Evolutionary conservation across 768 basidiomycete genomes (phyloP), one percentile per base, ranked within the genome.

Genomic region (Agrocybe pediades): DNA sequence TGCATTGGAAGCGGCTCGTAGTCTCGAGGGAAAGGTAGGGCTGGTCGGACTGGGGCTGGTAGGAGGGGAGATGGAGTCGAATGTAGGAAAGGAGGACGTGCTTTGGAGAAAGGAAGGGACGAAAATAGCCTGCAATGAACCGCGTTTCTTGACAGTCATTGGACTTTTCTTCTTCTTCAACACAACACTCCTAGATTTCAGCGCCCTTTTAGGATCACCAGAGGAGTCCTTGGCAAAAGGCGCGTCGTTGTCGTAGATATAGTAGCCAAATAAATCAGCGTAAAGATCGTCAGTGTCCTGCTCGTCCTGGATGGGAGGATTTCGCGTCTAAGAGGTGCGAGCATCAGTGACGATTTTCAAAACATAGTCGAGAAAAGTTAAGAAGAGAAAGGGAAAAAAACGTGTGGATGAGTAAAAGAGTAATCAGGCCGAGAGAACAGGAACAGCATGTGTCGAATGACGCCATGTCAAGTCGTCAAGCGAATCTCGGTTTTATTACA

Each of bases 111-210:
- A 80, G 26, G 81, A 69, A 55, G 79, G 76, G 41, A 77, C 70
- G 61, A 81, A 68, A 45, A 85, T 71, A 53, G 79, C 74, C 62
- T 81, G 80, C 52, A 84, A 65, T 4, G 83, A 84, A 44, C 76
- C 77, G 47, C 79, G 79, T 66, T 77, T 80, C 68, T 73, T 78
- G 42, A 76, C 66, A 75, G 79, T 78, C 57, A 60, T 57, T 25
- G 19, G 50, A 23, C 23, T 17, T 30, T 27, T 44, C 44, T 46
- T 30, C 44, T 46, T 46, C 11, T 48, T 51, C 45, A 51, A 49
- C 33, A 51, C 46, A 53, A 36, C n/a, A n/a, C 33, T 36, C 33
- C 4, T 36, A 15, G 33, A 36, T 36, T 36, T 36, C 33, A 36
- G n/a, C 3, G 33, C 33, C 33, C 33, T 11, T 36, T 36, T 4